phyloP scores from a whole-genome alignment of 129 eudicot genomes.

The Centaurea solstitialis region DNA sequence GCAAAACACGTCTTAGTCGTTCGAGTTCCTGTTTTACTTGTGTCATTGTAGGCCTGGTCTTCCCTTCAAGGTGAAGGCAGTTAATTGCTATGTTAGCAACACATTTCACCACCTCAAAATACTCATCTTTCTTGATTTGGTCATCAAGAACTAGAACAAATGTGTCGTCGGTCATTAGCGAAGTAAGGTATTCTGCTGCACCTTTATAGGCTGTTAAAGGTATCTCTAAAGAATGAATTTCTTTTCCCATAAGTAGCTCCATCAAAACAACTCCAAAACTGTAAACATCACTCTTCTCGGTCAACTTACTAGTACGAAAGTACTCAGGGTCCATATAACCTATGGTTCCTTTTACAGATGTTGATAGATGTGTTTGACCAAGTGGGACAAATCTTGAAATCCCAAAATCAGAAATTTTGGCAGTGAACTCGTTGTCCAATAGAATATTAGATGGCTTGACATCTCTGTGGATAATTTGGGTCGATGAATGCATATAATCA shows the following conservation, averaged over 20 bases:
- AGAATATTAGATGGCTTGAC: constrained; percentile 36
- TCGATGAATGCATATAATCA: constrained; percentile 27
- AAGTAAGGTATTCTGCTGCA: constrained; percentile 15
- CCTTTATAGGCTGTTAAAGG: neutral
- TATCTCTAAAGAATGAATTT: constrained; percentile 24
- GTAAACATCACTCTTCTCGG: constrained; percentile 34
- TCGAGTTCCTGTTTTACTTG: constrained; percentile 19
- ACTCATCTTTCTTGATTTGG: constrained; percentile 11
- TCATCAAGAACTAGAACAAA: constrained; percentile 29
- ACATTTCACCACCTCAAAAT: constrained; percentile 7
- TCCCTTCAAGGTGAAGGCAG: constrained; percentile 28
- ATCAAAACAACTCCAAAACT: constrained; percentile 33
- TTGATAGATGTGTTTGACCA: constrained; percentile 32
- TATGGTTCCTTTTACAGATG: constrained; percentile 32
- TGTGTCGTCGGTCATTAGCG: neutral
- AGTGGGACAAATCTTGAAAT: constrained; percentile 28
- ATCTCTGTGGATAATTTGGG: constrained; percentile 31
- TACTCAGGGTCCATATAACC: constrained; percentile 36
- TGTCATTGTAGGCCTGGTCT: constrained; percentile 29
- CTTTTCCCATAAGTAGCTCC: constrained; percentile 24
- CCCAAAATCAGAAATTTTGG: constrained; percentile 37
- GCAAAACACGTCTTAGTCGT: constrained; percentile 14
- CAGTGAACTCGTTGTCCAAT: constrained; percentile 10
- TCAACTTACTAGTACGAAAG: constrained; percentile 16
- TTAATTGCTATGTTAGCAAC: constrained; percentile 22